Conservation (phyloP, 176 grass and related monocot species). For the Aegilops umbellulata region DNA sequence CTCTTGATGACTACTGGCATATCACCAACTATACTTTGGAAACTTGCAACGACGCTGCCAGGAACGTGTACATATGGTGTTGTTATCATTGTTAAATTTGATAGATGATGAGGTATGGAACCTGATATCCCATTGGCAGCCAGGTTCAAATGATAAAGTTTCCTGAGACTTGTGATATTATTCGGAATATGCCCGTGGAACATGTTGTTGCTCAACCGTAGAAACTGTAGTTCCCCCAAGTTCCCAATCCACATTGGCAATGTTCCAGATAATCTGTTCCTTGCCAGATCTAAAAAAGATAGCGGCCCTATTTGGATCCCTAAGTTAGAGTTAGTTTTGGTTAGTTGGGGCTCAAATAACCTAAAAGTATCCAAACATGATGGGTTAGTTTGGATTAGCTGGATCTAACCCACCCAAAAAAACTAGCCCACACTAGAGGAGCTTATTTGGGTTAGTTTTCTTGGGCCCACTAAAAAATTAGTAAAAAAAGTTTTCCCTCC, state of each 20-base stretch:
- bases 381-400: too few species aligned
- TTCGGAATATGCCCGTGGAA: conserved; percentile 28
- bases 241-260: conserved; percentile 37
- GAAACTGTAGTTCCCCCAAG: not conserved
- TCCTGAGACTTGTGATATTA: not conserved
- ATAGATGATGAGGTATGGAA: not conserved
- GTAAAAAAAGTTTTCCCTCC: too few species aligned
- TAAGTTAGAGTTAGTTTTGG: too few species aligned
- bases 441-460: too few species aligned
- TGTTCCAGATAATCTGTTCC: conserved; percentile 22
- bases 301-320: too few species aligned
- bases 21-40: not conserved
- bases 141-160: conserved; percentile 25
- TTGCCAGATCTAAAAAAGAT: not conserved
- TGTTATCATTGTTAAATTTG: conserved; percentile 23
- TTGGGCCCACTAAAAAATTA: too few species aligned
- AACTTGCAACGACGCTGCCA: not conserved
- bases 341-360: too few species aligned
- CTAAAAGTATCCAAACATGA: too few species aligned
- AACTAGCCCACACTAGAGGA: too few species aligned
- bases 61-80: not conserved
- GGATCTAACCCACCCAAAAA: too few species aligned
- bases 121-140: conserved; percentile 36
- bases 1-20: not conserved
- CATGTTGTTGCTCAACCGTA: conserved; percentile 33